Base-by-base conservation (phyloP, 495 filamentous ascomycete genomes). In the Recurvomyces mirabilis region DNA sequence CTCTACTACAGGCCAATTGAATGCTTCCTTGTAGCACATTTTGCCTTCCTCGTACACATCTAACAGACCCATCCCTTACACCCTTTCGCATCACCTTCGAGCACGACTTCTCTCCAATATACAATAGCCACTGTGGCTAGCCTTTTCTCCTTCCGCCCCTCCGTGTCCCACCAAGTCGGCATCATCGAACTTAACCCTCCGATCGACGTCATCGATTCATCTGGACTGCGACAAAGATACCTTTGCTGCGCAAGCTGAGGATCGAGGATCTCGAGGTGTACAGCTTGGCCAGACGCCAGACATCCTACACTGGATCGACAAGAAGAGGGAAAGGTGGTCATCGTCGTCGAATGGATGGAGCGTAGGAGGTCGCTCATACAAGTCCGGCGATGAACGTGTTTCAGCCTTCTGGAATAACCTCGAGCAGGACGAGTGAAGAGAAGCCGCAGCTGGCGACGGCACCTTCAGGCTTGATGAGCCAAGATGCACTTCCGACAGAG, bases 401-500 rank as follows among this genome's bases (percentile, higher is more conserved):
- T 6, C 28, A 19, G 32, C 24, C 9, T 10, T 20, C 39, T 32
- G 39, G 20, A 42, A 4, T 10, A 5, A 24, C 5, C 13, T 18
- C 39, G 3, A 6, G n/a, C 7, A 22, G 25, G 39, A 12, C 22
- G 18, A 32, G 39, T 20, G 14, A 4, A n/a, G 24, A 4, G 2
- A 9, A 28, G 39, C 17, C 17, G 9, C 11, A 15, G 7, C 41
- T 43, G 40, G 46, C 54, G 25, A 1, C 36, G 5, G 34, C 41
- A 14, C 39, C 41, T 41, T n/a, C 49, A 51, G 44, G 9, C 56
- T 56, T 57, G 32, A 60, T 60, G 57, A 49, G 37, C 38, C 30
- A 43, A 29, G 29, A 60, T 56, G 55, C 17, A 25, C 17, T 17
- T 19, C 14, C 32, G 10, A 12, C 30, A 12, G 45, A 47, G 44